A percentile compares a stretch with the other conserved stretches of the same genome.
phyloP scores from a whole-genome alignment of 2,329 filamentous ascomycete species.

The Diaporthe aspalathi region DNA sequence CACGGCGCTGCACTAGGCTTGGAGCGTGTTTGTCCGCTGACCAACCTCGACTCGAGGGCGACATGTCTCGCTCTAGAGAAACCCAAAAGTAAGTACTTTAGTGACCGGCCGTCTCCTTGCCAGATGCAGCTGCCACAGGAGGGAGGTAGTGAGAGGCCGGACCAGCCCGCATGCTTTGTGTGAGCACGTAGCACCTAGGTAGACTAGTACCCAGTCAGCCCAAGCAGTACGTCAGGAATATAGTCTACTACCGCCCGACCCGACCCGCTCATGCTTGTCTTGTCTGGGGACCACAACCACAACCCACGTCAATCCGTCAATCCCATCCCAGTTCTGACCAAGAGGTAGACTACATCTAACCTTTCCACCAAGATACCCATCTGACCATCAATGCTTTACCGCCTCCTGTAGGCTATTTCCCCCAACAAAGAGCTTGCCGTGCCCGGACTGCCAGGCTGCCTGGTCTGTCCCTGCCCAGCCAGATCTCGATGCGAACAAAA shows the following conservation, averaged over 20 bases:
- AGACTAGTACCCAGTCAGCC: too few relatives aligned
- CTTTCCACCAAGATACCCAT: too few relatives aligned
- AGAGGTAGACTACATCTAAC: neutral
- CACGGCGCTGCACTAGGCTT: neutral
- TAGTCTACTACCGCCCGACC: slow-evolving; percentile 24
- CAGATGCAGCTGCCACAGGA: neutral
- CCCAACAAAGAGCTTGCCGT: neutral
- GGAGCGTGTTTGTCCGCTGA: neutral
- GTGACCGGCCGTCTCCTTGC: neutral
- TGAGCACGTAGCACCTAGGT: too few relatives aligned
- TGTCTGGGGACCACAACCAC: neutral
- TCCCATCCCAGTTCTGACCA: neutral
- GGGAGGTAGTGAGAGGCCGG: neutral
- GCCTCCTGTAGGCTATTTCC: neutral
- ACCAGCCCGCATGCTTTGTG: slow-evolving; percentile 8
- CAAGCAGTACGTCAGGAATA: too few relatives aligned
- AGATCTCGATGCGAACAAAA: neutral
- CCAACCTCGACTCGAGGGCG: slow-evolving; percentile 10
- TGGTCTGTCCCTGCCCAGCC: neutral
- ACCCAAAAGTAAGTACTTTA: neutral
- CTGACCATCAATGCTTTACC: neutral
- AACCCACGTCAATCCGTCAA: neutral
- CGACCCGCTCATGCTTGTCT: slow-evolving; percentile 10
- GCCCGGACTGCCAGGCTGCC: neutral
- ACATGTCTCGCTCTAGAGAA: neutral